Conservation (phyloP, 192 early-diverging fungal species). For the Coemansia sp. region DNA sequence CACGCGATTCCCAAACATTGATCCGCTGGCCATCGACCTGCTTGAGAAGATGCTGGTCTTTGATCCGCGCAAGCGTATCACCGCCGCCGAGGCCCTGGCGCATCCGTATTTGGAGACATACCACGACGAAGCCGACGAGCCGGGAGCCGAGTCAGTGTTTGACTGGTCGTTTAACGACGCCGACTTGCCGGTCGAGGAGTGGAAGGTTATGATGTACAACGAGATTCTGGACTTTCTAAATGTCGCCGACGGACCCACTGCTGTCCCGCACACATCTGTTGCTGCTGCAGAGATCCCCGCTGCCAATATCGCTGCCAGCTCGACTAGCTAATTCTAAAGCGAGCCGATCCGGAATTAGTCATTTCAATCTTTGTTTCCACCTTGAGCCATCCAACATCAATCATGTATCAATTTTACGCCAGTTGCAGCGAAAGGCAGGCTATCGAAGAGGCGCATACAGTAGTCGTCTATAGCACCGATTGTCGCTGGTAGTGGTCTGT, state of each 20-base stretch:
- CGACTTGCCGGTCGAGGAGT: slow-evolving; percentile 80
- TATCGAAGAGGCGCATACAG: not conserved
- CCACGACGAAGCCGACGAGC: slow-evolving; percentile 90
- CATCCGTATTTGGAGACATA: slow-evolving; percentile 90
- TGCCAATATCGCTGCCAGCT: not conserved
- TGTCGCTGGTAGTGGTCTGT: not conserved
- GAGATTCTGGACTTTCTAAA: slow-evolving; percentile 75
- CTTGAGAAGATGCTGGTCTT: slow-evolving; percentile 90
- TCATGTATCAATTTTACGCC: not conserved
- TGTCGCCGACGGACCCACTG: slow-evolving; percentile 53
- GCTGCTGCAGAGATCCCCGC: not conserved
- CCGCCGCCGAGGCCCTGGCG: slow-evolving; percentile 78
- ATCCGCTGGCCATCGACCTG: slow-evolving; percentile 80
- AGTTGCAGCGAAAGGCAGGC: too few relatives aligned
- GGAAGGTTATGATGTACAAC: slow-evolving; percentile 89
- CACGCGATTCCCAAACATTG: slow-evolving; percentile 76
- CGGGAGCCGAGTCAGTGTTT: slow-evolving; percentile 73
- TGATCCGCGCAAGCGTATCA: slow-evolving; percentile 89
- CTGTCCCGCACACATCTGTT: slow-evolving; percentile 19
- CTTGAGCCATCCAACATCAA: slow-evolving; percentile 1
- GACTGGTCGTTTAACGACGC: slow-evolving; percentile 96
- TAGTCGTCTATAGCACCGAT: not conserved
- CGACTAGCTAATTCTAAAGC: not conserved
- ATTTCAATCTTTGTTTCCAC: not conserved
- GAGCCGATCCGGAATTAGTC: not conserved